phyloP scores from a whole-genome alignment of 768 basidiomycete genomes.

The Trametes cubensis region DNA sequence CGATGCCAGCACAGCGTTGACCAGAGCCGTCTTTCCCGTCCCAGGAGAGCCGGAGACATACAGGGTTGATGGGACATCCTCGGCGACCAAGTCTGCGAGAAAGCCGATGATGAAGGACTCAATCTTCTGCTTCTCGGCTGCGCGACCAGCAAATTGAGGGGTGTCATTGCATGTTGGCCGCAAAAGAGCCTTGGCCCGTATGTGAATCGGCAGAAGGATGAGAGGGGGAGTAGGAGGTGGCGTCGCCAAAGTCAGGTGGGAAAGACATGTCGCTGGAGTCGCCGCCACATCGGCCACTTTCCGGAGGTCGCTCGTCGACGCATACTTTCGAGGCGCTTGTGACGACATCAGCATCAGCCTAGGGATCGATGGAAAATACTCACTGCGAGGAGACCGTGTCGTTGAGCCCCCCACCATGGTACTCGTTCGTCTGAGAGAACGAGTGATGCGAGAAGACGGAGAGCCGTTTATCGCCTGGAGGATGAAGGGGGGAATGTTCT shows the following conservation, averaged over 20 bases:
- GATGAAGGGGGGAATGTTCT: constrained; percentile 71
- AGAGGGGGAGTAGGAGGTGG: constrained; percentile 63
- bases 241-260: constrained; percentile 52
- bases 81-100: constrained; percentile 38
- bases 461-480: constrained; percentile 42
- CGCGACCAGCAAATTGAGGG: constrained; percentile 66
- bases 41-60: constrained; percentile 95
- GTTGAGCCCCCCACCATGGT: constrained; percentile 41
- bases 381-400: constrained; percentile 50
- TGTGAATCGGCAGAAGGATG: constrained; percentile 49
- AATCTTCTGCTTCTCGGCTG: constrained; percentile 61
- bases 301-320: constrained; percentile 49
- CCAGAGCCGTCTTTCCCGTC: constrained; percentile 87
- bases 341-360: constrained; percentile 14
- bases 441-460: constrained; percentile 29
- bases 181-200: constrained; percentile 68
- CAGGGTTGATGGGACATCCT: constrained; percentile 48
- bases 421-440: constrained; percentile 44
- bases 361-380: constrained; percentile 26
- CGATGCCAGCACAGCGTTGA: constrained; percentile 60
- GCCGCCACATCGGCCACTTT: constrained; percentile 32
- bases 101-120: constrained; percentile 62
- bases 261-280: constrained; percentile 49
- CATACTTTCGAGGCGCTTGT: constrained; percentile 47
- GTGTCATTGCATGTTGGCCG: constrained; percentile 68